Percentiles rank a stretch among this genome's conserved stretches.
Conservation (phyloP, 2,329 filamentous ascomycete species). For the Claviceps sp. region DNA sequence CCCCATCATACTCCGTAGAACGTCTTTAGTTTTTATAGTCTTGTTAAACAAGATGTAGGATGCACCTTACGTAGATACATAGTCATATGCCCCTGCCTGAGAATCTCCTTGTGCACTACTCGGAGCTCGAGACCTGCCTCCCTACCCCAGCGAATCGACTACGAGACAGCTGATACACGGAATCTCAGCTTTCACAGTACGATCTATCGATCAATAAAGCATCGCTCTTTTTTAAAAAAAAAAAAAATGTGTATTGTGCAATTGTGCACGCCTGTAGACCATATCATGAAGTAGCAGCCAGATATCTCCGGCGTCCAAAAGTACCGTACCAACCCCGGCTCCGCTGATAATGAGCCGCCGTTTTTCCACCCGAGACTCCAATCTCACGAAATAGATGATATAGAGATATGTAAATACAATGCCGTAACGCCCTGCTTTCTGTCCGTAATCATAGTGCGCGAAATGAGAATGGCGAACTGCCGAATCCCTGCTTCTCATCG, state of each 20-base stretch:
- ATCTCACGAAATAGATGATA: not conserved
- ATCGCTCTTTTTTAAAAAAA: not conserved
- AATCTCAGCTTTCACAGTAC: not conserved
- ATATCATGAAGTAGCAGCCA: not conserved
- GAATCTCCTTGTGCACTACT: too few relatives aligned
- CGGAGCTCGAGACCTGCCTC: too few relatives aligned
- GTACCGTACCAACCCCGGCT: not conserved
- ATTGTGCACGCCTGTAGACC: not conserved
- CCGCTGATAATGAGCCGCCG: not conserved
- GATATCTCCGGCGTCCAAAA: not conserved
- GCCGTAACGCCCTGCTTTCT: slow-evolving; percentile 1
- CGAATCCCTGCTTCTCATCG: not conserved
- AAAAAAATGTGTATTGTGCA: not conserved
- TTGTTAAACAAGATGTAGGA: too few relatives aligned
- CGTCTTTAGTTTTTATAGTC: too few relatives aligned
- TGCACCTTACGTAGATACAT: too few relatives aligned
- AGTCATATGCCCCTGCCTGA: too few relatives aligned
- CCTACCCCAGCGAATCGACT: too few relatives aligned
- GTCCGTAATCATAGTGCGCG: not conserved
- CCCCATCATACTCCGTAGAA: too few relatives aligned
- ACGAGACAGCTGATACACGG: too few relatives aligned
- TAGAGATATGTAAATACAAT: not conserved
- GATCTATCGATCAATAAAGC: not conserved
- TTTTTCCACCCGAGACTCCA: not conserved
- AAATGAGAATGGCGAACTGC: not conserved